Evolutionary conservation across 495 filamentous ascomycete genomes (phyloP).

Genomic region (Cercophora sp.): DNA sequence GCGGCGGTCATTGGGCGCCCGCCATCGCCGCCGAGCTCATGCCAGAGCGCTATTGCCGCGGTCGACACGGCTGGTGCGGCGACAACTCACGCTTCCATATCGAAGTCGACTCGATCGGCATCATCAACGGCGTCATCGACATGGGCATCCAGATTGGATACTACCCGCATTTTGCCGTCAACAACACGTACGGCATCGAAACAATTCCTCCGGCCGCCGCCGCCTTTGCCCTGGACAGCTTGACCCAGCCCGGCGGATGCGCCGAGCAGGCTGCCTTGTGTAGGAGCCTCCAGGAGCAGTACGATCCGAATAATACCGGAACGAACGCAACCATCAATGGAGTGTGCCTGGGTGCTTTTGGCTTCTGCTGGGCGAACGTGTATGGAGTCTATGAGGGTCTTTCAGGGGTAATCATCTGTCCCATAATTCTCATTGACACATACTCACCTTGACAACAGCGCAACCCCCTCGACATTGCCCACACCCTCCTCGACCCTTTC

Average conservation of each 20-base stretch:
- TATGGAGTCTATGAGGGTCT: constrained; percentile 1
- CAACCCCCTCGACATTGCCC: constrained; percentile 10
- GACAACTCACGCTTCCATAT: constrained; percentile 42
- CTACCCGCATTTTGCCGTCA: constrained; percentile 65
- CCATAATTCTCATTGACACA: too few relatives aligned
- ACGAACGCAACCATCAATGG: constrained; percentile 1
- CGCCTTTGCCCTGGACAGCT: background rate
- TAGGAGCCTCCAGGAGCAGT: background rate
- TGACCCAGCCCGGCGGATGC: background rate
- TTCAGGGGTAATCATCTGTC: constrained; percentile 7
- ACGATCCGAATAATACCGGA: constrained; percentile 1
- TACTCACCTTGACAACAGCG: background rate
- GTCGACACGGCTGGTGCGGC: constrained; percentile 31
- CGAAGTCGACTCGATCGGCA: constrained; percentile 51
- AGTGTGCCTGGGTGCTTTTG: constrained; percentile 1
- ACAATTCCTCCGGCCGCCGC: constrained; percentile 41
- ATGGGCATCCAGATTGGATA: constrained; percentile 56
- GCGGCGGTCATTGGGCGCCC: constrained; percentile 51
- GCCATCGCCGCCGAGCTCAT: constrained; percentile 52
- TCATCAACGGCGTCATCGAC: constrained; percentile 74
- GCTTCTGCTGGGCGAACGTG: background rate
- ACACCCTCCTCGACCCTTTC: constrained; percentile 1
- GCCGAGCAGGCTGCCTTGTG: background rate
- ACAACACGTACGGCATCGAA: constrained; percentile 71
- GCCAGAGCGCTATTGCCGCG: too few relatives aligned